These are phyloP conservation scores for Aurifilum marmelostoma DNA, from an alignment of 2,329 filamentous ascomycete genomes.

Conservation along the genomic window DNA sequence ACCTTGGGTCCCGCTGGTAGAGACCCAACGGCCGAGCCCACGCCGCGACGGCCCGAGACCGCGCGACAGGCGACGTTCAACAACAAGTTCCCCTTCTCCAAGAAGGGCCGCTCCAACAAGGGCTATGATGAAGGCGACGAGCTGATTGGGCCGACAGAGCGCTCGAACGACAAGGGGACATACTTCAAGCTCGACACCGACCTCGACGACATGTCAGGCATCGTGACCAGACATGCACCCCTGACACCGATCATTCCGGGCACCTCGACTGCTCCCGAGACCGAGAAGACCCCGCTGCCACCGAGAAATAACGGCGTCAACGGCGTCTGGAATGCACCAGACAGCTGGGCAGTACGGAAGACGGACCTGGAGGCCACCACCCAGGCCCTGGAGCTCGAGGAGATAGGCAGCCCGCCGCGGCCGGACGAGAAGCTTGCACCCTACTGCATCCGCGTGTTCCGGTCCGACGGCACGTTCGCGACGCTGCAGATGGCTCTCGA, in stretches of 20 bases:
- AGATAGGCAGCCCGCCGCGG: slow-evolving; percentile 66
- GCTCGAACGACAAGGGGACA: slow-evolving; percentile 52
- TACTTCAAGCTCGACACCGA: slow-evolving; percentile 85
- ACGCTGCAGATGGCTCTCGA: slow-evolving; percentile 85
- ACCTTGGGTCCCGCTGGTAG: slow-evolving; percentile 31
- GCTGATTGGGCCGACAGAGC: slow-evolving; percentile 63
- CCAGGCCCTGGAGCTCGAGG: slow-evolving; percentile 65
- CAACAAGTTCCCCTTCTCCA: slow-evolving; percentile 66
- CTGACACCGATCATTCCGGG: slow-evolving; percentile 71
- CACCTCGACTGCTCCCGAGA: slow-evolving; percentile 47
- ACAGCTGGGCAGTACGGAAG: slow-evolving; percentile 92
- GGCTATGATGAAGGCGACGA: slow-evolving; percentile 59
- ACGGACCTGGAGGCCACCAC: slow-evolving; percentile 65
- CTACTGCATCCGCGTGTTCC: slow-evolving; percentile 95
- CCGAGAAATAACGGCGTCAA: slow-evolving; percentile 41
- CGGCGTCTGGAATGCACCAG: slow-evolving; percentile 87
- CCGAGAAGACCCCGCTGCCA: slow-evolving; percentile 43
- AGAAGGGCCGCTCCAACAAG: slow-evolving; percentile 54
- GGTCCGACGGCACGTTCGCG: slow-evolving; percentile 90
- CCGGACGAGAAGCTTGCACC: slow-evolving; percentile 75
- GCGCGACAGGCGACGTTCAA: slow-evolving; percentile 58
- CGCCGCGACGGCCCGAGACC: slow-evolving; percentile 31
- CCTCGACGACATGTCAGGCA: slow-evolving; percentile 88
- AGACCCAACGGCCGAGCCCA: slow-evolving; percentile 13
- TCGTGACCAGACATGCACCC: slow-evolving; percentile 71